Evolutionary conservation across 2,329 filamentous ascomycete genomes (phyloP), one percentile per base, ranked within the genome.

Genomic region (Dryadomyces sulphureus): DNA sequence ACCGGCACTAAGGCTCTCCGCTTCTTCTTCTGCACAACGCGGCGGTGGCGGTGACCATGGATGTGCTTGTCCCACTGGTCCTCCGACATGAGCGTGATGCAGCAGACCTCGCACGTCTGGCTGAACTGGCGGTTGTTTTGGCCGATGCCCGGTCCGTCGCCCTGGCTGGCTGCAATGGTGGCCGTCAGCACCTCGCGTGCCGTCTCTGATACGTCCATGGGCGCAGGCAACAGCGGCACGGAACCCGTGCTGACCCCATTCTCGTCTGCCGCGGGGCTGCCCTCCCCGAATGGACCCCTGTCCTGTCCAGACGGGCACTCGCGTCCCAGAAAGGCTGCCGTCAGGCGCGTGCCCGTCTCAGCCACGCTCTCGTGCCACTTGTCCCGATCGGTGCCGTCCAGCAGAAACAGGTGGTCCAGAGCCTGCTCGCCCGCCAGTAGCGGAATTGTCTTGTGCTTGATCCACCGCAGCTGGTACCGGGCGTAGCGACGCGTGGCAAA

Each of bases 401-500:
- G 64, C 2, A 96, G 63, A 59, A 84, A 96, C 1, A 95, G 66
- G 32, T 67, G 75, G 20, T 73, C 61, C 43, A 75, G 58, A 1
- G 69, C 66, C 8, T 67, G 62, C 32, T 74, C 68, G 17, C 75
- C 71, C 34, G 65, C 68, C 24, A 92, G 65, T 1, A 79, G 76
- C 9, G 81, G 78, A 38, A 92, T 72, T 22, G 94, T 72, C 57
- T 94, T 94, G 53, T 81, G 75, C 16, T 81, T 75, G 46, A 96
- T 93, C 87, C 89, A 98, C 48, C 81, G 77, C 17, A 85, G 67
- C 60, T 98, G 92, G 7, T 82, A 77, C 50, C 79, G 84, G 2
- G 90, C 85, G 57, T 98, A 98, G 54, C 89, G 86, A 9, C 87
- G 75, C 0, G 89, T 98, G 2, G 84, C 84, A 5, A 77, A 73